Conservation (phyloP, 2,329 filamentous ascomycete species). For the Nothopassalora personata region DNA sequence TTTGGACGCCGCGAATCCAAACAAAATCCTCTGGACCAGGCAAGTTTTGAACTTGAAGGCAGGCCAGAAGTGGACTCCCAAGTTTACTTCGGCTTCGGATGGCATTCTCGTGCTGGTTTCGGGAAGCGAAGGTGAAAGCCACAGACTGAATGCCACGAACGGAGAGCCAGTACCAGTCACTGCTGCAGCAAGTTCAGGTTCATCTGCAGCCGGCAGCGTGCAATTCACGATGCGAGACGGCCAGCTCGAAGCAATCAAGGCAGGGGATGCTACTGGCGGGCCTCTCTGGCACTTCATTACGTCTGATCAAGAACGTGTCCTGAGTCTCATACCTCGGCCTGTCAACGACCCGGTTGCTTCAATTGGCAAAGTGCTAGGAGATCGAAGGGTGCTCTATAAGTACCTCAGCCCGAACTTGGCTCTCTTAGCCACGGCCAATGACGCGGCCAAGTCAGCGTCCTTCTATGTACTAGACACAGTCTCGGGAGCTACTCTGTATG, state of each 20-base stretch:
- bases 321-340: conserved; percentile 62
- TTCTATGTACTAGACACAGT: conserved; percentile 81
- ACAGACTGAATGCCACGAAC: conserved; percentile 35
- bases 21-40: conserved; percentile 69
- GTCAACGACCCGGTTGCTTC: conserved; percentile 84
- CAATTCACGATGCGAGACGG: conserved; percentile 25
- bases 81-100: conserved; percentile 36
- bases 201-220: conserved; percentile 9
- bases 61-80: conserved; percentile 50
- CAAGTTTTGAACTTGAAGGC: conserved; percentile 55
- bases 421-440: conserved; percentile 65
- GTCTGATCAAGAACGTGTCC: conserved; percentile 60
- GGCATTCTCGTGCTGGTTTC: conserved; percentile 21
- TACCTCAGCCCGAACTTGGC: conserved; percentile 86
- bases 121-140: conserved; percentile 48
- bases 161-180: conserved; percentile 21
- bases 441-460: conserved; percentile 55
- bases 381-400: conserved; percentile 93
- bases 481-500: conserved; percentile 73
- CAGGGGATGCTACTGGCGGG: conserved; percentile 9
- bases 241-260: conserved; percentile 24
- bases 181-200: conserved; percentile 7
- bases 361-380: conserved; percentile 86
- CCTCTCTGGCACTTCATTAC: conserved; percentile 67
- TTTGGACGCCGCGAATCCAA: conserved; percentile 69